Base-by-base conservation (phyloP, 73 alveolate genomes). In the Paramecium tetraurelia region DNA sequence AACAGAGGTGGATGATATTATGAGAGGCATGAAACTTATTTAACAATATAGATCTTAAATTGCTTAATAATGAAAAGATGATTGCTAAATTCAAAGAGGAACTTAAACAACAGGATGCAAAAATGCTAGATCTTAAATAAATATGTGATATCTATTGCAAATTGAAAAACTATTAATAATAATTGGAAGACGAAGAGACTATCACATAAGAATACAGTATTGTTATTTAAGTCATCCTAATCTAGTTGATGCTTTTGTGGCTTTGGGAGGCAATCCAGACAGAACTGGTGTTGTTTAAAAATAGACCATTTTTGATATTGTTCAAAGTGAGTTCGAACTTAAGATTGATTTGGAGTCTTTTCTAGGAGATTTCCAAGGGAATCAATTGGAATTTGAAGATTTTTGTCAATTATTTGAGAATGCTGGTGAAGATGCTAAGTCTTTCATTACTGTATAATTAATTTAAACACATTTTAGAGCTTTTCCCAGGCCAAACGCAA, bases 221-320 rank as follows among this genome's bases (percentile, higher is more conserved):
- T 18, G 16, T 4, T 71, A 24, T 71, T 27, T 31, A 9, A 0
- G 11, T 31, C n/a, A 71, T 71, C 5, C 14, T 21, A 9, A 31
- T 31, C n/a, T 63, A 92, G 96, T 94, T 68, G 97, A 94, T 72
- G 95, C 97, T 7, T 94, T 94, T 70, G 95, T 94, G 10, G 97
- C 97, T 31, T 86, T 94, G 48, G 97, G 97, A 53, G 97, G 97
- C 10, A 72, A 58, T 33, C 93, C 84, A 2, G 86, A 68, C n/a
- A 94, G 92, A 58, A 87, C 63, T 10, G 97, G 97, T 1, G 33
- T 75, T 31, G 86, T 94, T 24, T 68, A 92, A 14, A 94, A 94
- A 80, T 27, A 70, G 43, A 70, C 83, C 9, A 86, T 94, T 7
- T 84, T 92, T 10, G 92, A 92, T 8, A 94, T 94, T 46, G 93